Base-by-base conservation (phyloP, 345 rosid species). In the Excoecaria agallocha region DNA sequence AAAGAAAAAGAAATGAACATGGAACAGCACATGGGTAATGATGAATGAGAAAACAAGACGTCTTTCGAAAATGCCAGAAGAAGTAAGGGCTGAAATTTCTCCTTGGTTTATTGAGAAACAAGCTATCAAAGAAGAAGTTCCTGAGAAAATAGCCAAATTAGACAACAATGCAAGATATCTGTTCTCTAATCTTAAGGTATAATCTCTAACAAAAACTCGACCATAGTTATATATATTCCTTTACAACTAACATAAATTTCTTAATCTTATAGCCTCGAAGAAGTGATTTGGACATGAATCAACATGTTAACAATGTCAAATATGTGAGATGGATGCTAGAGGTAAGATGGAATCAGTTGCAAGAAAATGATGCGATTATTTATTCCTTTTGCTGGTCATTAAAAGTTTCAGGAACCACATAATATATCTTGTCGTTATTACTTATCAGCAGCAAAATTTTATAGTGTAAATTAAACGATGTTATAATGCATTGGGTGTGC, bases 321-420 rank as follows among this genome's bases (percentile, higher is more conserved):
- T 88, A 90, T 45, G 87, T 90, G 17, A 79, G 83, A 69, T 90
- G 94, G 94, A 90, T 88, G 92, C 80, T 88, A 19, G 94, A 88
- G 94, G 92, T 90, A 84, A 30, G 30, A 30, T 30, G 30, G 30
- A 30, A 30, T 30, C 30, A 30, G 2, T 30, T 30, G 30, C 30
- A 30, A 30, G 1, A 30, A 30, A 30, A 30, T 30, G 30, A 30
- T 30, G 30, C 2, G 30, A 30, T 30, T 2, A 30, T 30, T 30
- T 30, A 30, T 30, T 30, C 30, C 2, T 30, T 30, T 30, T 30
- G 30, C 30, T 30, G 30, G 30, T 30, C 30, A 30, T 30, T 30
- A 30, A 30, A 30, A 30, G 30, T 30, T 30, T 30, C 2, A 30
- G 30, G 30, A 30, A 30, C 30, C 1, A 30, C 30, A 30, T 30